Conservation (phyloP, 2,329 filamentous ascomycete genomes). For the Ophiostoma montium region DNA sequence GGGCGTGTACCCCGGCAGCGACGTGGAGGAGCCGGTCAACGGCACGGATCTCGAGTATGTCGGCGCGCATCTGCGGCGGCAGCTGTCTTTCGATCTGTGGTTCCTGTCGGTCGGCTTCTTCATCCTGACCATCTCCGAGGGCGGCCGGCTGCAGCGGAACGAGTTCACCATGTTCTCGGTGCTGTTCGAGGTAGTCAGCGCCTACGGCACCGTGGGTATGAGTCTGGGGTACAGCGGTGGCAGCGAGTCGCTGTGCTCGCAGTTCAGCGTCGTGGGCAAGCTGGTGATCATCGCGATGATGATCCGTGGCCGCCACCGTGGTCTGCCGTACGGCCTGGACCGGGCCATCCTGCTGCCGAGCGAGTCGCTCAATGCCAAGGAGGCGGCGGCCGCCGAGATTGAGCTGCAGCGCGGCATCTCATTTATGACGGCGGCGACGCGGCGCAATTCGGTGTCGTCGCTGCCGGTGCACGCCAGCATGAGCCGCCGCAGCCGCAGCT, state of each 20-base stretch:
- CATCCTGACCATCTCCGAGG: constrained; percentile 82
- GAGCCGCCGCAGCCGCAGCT: constrained; percentile 24
- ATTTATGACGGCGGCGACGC: constrained; percentile 17
- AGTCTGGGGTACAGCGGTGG: constrained; percentile 65
- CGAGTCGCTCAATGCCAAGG: constrained; percentile 39
- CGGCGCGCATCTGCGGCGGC: constrained; percentile 76
- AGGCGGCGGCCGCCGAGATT: constrained; percentile 32
- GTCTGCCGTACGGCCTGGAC: constrained; percentile 52
- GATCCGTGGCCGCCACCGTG: constrained; percentile 54
- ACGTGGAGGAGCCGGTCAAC: constrained; percentile 33
- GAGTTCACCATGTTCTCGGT: constrained; percentile 55
- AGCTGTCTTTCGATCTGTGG: constrained; percentile 96
- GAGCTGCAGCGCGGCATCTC: constrained; percentile 10
- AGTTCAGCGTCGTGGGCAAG: constrained; percentile 65
- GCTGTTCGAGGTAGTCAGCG: constrained; percentile 77
- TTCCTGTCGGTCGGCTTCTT: constrained; percentile 91
- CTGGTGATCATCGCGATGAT: constrained; percentile 56
- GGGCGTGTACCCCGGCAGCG: constrained; percentile 50
- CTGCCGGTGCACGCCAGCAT: constrained; percentile 18
- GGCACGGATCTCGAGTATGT: constrained; percentile 65
- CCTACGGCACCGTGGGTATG: constrained; percentile 88
- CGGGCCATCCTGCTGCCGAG: constrained; percentile 46
- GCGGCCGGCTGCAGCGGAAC: constrained; percentile 45
- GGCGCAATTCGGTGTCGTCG: constrained; percentile 24
- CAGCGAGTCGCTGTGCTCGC: constrained; percentile 68